Evolutionary conservation across 176 grass and related monocot species (phyloP).

Genomic region (Eleusine indica): DNA sequence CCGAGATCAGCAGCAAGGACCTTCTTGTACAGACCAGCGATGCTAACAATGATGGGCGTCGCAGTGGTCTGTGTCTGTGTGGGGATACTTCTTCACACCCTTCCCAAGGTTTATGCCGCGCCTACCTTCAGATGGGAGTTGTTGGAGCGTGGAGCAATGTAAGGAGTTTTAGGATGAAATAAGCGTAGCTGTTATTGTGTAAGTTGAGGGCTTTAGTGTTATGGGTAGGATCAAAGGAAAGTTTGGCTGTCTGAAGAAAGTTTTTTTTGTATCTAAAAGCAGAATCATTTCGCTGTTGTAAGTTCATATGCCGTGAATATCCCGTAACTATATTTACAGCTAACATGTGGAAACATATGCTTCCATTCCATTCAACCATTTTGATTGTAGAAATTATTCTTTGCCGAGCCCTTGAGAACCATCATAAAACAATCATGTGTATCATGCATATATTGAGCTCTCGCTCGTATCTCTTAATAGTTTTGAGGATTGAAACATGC

Average conservation of each 20-base stretch:
- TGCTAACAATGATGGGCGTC: conserved; percentile 83
- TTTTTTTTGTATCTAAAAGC: conserved; percentile 46
- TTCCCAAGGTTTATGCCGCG: conserved; percentile 70
- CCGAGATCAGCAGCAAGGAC: conserved; percentile 45
- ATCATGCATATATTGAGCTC: neutral
- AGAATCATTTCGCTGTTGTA: conserved; percentile 28
- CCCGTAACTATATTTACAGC: conserved; percentile 38
- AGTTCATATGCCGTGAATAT: conserved; percentile 34
- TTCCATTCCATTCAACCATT: conserved; percentile 10
- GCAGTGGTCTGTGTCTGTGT: conserved; percentile 89
- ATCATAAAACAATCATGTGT: neutral
- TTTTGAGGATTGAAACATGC: neutral
- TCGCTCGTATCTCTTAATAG: neutral
- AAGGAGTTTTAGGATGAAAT: conserved; percentile 41
- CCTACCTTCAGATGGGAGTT: conserved; percentile 92
- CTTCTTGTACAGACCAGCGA: conserved; percentile 88
- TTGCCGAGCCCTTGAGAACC: neutral
- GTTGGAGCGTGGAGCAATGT: conserved; percentile 66
- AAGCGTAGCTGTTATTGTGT: conserved; percentile 35
- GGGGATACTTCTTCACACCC: conserved; percentile 72
- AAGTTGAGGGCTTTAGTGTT: conserved; percentile 35
- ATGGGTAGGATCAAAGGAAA: conserved; percentile 39
- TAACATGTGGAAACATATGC: conserved; percentile 11
- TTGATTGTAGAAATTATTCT: conserved; percentile 33
- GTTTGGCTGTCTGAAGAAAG: neutral